Conservation (phyloP, 2,329 filamentous ascomycete species). For the Gnomoniopsis sp. region DNA sequence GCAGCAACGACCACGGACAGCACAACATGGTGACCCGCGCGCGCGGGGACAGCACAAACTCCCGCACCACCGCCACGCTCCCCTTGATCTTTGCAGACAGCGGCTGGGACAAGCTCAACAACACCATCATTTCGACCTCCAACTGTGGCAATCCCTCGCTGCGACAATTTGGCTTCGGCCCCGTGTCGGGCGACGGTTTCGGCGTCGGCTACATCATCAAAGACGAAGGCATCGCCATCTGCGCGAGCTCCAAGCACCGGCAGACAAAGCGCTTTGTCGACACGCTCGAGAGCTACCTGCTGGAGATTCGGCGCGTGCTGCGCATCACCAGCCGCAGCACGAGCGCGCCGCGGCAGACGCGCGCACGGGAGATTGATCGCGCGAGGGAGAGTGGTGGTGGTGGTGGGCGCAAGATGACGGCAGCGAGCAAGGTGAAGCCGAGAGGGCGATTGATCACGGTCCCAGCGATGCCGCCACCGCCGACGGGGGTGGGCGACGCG, state of each 20-base stretch:
- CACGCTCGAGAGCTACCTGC: slow-evolving; percentile 82
- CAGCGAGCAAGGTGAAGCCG: slow-evolving; percentile 57
- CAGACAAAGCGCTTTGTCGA: slow-evolving; percentile 91
- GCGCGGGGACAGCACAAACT: slow-evolving; percentile 53
- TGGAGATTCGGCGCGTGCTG: slow-evolving; percentile 84
- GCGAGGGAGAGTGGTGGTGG: not conserved
- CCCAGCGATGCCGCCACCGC: slow-evolving; percentile 23
- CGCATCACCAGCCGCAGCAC: slow-evolving; percentile 58
- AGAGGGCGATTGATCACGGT: slow-evolving; percentile 70
- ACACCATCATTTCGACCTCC: slow-evolving; percentile 90
- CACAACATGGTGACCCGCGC: slow-evolving; percentile 35
- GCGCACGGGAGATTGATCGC: slow-evolving; percentile 52
- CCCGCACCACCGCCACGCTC: slow-evolving; percentile 43
- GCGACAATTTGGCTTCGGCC: slow-evolving; percentile 94
- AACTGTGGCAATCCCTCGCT: slow-evolving; percentile 97
- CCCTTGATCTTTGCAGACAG: slow-evolving; percentile 81
- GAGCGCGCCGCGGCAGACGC: slow-evolving; percentile 38
- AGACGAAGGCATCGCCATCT: slow-evolving; percentile 84
- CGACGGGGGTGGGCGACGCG: not conserved
- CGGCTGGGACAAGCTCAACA: slow-evolving; percentile 95
- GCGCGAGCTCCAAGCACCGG: slow-evolving; percentile 87
- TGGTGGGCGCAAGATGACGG: slow-evolving; percentile 24
- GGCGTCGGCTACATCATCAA: slow-evolving; percentile 99
- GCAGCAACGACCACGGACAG: slow-evolving; percentile 27
- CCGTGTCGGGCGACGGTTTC: slow-evolving; percentile 89